A percentile compares a stretch with the other conserved stretches of the same genome.
These are phyloP conservation scores for Dipodascus geniculatus DNA, from an alignment of 805 yeast genomes.

Conservation along the genomic window DNA sequence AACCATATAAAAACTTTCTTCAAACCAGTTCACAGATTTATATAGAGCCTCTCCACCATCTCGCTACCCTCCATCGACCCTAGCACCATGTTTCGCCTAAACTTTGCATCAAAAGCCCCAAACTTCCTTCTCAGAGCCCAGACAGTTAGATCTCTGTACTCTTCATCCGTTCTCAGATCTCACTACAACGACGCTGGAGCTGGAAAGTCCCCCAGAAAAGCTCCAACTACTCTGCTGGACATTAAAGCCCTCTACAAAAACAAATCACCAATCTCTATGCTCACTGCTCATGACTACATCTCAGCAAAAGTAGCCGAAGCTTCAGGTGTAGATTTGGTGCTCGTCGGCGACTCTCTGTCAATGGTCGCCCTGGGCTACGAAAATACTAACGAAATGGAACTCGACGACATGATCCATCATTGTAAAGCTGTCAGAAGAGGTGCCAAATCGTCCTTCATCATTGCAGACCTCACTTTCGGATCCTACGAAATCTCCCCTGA, in stretches of 20 bases:
- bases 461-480: conserved; percentile 88
- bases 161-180: not conserved
- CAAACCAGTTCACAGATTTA: too few relatives aligned
- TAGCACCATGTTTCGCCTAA: not conserved
- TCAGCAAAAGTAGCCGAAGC: conserved; percentile 60
- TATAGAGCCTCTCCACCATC: too few relatives aligned
- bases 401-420: conserved; percentile 69
- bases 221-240: not conserved
- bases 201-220: not conserved
- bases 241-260: not conserved
- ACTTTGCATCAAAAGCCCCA: not conserved
- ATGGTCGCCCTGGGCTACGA: conserved; percentile 81
- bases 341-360: conserved; percentile 88
- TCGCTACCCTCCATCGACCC: too few relatives aligned
- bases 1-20: too few relatives aligned
- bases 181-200: not conserved
- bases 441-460: conserved; percentile 46
- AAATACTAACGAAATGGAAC: conserved; percentile 52
- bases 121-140: not conserved
- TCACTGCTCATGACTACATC: conserved; percentile 86
- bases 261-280: not conserved
- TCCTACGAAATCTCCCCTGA: conserved; percentile 54
- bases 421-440: conserved; percentile 71
- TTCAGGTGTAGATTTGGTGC: conserved; percentile 54
- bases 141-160: not conserved